Percentiles rank a stretch among this genome's conserved stretches.
Evolutionary conservation across 1,284 basidiomycete genomes (phyloP).

Genomic region (Malassezia sp.): DNA sequence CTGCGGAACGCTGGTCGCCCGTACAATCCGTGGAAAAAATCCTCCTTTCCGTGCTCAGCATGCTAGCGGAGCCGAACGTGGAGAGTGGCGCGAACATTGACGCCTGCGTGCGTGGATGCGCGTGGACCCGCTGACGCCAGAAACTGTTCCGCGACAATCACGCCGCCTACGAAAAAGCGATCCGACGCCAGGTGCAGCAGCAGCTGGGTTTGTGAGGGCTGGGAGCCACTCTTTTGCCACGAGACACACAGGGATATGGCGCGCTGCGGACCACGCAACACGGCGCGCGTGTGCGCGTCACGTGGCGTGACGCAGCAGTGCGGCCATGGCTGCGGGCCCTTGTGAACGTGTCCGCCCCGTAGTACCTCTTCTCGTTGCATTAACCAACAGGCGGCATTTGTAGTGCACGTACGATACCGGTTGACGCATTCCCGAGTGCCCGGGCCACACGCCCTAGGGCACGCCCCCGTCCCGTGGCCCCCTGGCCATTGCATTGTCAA

Average conservation of each 20-base stretch:
- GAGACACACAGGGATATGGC: no score
- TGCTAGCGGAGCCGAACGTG: slow-evolving; percentile 99
- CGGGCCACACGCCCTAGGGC: no score
- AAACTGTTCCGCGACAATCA: slow-evolving; percentile 44
- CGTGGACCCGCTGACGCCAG: slow-evolving; percentile 14
- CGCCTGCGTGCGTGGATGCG: slow-evolving; percentile 49
- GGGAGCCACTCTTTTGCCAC: no score
- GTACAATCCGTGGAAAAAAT: slow-evolving; percentile 96
- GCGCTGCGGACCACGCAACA: no score
- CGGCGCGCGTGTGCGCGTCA: no score
- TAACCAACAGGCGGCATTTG: no score
- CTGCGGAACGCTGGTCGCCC: slow-evolving; percentile 94
- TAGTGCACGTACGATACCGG: not conserved
- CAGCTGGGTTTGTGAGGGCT: slow-evolving; percentile 44
- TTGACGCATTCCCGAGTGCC: not conserved
- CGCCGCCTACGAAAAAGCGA: slow-evolving; percentile 38
- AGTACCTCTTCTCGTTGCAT: no score
- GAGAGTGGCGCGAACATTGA: slow-evolving; percentile 98
- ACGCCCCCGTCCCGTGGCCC: no score
- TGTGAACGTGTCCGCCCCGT: no score
- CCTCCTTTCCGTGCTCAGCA: slow-evolving; percentile 76
- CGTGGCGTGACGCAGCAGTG: no score
- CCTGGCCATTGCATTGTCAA: no score
- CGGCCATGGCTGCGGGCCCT: no score
- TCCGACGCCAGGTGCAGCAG: slow-evolving; percentile 36